Conservation (phyloP, 2,329 filamentous ascomycete genomes). For the Nemania sp. region DNA sequence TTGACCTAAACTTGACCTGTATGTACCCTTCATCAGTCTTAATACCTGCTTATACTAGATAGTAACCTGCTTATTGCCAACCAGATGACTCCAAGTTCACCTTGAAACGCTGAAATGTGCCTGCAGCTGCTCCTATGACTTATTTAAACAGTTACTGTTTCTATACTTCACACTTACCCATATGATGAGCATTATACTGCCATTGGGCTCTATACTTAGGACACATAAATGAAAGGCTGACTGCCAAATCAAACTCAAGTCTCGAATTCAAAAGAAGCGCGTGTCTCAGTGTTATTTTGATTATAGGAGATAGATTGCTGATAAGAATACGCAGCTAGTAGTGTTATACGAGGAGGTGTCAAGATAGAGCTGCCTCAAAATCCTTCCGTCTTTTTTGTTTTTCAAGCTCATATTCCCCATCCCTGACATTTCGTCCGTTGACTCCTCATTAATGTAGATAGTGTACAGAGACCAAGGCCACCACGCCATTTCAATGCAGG, state of each 20-base stretch:
- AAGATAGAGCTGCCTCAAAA: conserved; percentile 9
- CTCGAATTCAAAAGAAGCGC: neutral
- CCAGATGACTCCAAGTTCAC: too few relatives aligned
- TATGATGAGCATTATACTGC: neutral
- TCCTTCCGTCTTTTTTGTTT: conserved; percentile 29
- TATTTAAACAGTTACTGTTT: neutral
- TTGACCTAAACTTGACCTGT: too few relatives aligned
- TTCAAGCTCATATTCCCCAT: conserved; percentile 38
- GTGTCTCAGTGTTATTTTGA: conserved; percentile 4
- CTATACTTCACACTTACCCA: neutral
- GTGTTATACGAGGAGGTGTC: conserved; percentile 6
- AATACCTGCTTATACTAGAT: neutral
- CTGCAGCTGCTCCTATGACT: neutral
- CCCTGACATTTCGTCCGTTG: conserved; percentile 39
- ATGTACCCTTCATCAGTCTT: neutral
- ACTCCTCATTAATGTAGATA: conserved; percentile 48
- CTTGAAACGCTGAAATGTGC: neutral
- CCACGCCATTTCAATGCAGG: conserved; percentile 31
- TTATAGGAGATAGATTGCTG: conserved; percentile 36
- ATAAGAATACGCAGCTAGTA: conserved; percentile 26
- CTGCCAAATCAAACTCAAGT: neutral
- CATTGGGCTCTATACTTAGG: neutral
- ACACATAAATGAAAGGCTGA: neutral
- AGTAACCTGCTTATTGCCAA: too few relatives aligned
- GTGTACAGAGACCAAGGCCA: conserved; percentile 44